A percentile compares a stretch with the other conserved stretches of the same genome.
These are phyloP conservation scores for Gelatoporia subvermispora DNA, from an alignment of 768 basidiomycete species.

Conservation along the genomic window DNA sequence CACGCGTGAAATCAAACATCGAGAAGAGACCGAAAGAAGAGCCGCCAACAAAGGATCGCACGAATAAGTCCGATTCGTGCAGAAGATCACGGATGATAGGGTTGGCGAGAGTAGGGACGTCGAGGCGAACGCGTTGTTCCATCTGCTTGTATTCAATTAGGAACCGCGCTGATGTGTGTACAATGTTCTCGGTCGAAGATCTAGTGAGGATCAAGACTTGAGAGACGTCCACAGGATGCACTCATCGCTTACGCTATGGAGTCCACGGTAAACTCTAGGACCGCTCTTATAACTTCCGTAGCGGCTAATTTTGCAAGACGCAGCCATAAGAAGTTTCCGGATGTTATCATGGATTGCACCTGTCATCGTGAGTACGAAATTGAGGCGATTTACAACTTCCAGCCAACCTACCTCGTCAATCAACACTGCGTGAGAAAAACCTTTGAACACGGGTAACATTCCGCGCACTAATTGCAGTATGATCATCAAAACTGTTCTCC, in stretches of 20 bases:
- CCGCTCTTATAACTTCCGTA: slow-evolving; percentile 60
- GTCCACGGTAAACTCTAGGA: slow-evolving; percentile 62
- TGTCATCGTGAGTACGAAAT: slow-evolving; percentile 23
- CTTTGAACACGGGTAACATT: slow-evolving; percentile 75
- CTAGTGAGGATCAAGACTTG: slow-evolving; percentile 31
- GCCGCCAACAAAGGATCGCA: slow-evolving; percentile 70
- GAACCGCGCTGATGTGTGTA: slow-evolving; percentile 69
- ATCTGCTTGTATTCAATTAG: slow-evolving; percentile 76
- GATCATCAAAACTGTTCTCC: slow-evolving; percentile 69
- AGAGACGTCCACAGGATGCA: neutral
- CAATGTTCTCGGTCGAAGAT: slow-evolving; percentile 64
- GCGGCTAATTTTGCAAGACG: slow-evolving; percentile 54
- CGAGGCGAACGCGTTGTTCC: slow-evolving; percentile 69
- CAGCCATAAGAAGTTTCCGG: slow-evolving; percentile 68
- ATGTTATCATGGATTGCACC: slow-evolving; percentile 67
- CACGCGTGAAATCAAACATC: slow-evolving; percentile 72
- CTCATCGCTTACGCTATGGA: slow-evolving; percentile 59
- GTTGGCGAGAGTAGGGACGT: slow-evolving; percentile 74
- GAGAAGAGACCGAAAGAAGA: slow-evolving; percentile 76
- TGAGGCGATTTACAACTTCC: neutral
- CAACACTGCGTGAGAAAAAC: slow-evolving; percentile 82
- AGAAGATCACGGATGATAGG: slow-evolving; percentile 70
- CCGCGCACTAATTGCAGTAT: slow-evolving; percentile 66
- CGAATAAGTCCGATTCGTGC: slow-evolving; percentile 84
- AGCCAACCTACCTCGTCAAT: slow-evolving; percentile 68